A percentile compares a stretch with the other conserved stretches of the same genome.
Conservation (phyloP, 164 flowering plant genomes). For the Berberis thunbergii region DNA sequence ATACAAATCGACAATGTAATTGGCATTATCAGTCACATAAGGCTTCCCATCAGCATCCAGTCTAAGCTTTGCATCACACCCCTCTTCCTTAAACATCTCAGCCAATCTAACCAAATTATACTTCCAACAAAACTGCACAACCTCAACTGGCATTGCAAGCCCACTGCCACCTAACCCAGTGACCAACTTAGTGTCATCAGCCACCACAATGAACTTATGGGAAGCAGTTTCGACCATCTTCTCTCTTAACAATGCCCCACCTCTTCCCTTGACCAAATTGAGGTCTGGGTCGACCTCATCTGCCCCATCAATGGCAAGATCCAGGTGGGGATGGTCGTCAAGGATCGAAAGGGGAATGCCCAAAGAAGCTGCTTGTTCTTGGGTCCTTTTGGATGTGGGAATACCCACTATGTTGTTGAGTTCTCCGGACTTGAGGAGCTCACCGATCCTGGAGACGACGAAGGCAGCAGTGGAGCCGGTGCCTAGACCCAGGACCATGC, state of each 20-base stretch:
- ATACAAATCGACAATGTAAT: conserved; percentile 79
- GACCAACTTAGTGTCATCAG: conserved; percentile 44
- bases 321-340: conserved; percentile 35
- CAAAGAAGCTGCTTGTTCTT: conserved; percentile 39
- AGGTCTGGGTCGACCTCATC: conserved; percentile 53
- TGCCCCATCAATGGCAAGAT: conserved; percentile 55
- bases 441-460: conserved; percentile 64
- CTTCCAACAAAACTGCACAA: conserved; percentile 54
- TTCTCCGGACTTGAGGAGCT: conserved; percentile 39
- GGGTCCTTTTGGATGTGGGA: conserved; percentile 51
- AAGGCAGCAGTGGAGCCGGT: conserved; percentile 93
- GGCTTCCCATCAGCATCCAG: conserved; percentile 50
- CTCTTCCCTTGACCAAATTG: conserved; percentile 50
- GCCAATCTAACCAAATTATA: conserved; percentile 47
- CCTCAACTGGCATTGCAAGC: conserved; percentile 52
- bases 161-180: conserved; percentile 45
- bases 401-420: conserved; percentile 44
- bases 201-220: conserved; percentile 42
- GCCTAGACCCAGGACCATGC: conserved; percentile 88
- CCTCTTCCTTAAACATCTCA: conserved; percentile 54
- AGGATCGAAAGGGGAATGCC: conserved; percentile 42
- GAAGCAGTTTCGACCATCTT: conserved; percentile 61
- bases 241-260: conserved; percentile 51
- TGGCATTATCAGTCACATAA: conserved; percentile 73
- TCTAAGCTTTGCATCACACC: conserved; percentile 63